Evolutionary conservation across 768 basidiomycete species (phyloP).

Genomic region (Heimioporus sp.): DNA sequence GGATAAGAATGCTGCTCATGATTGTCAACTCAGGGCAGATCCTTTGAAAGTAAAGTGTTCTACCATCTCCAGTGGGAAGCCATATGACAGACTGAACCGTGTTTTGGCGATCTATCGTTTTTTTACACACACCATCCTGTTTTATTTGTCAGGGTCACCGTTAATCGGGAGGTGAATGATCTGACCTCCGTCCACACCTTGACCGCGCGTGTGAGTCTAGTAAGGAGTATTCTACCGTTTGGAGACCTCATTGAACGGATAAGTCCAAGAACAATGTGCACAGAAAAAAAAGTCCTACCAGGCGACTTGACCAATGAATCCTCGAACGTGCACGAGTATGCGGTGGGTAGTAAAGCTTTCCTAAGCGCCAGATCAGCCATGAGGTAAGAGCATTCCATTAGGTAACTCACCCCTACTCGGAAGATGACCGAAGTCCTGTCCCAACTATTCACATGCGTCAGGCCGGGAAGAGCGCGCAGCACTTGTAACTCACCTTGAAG

Average conservation of each 20-base stretch:
- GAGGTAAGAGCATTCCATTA: constrained; percentile 5
- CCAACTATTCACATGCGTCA: constrained; percentile 36
- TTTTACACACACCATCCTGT: constrained; percentile 50
- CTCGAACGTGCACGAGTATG: constrained; percentile 48
- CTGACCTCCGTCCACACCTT: constrained; percentile 53
- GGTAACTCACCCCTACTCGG: constrained; percentile 42
- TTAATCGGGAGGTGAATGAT: constrained; percentile 1
- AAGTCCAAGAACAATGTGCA: neutral
- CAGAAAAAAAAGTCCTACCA: constrained; percentile 33
- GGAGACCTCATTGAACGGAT: constrained; percentile 41
- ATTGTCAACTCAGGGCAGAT: constrained; percentile 12
- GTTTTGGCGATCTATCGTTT: constrained; percentile 47
- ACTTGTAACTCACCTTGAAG: constrained; percentile 40
- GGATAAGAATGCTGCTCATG: constrained; percentile 45
- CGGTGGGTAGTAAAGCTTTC: constrained; percentile 44
- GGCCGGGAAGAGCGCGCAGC: neutral
- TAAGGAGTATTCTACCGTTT: constrained; percentile 42
- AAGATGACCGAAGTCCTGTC: constrained; percentile 52
- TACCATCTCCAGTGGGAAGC: constrained; percentile 50
- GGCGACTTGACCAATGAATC: constrained; percentile 54
- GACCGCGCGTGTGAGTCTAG: constrained; percentile 46
- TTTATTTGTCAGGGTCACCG: constrained; percentile 4
- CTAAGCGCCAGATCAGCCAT: constrained; percentile 26
- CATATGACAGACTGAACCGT: constrained; percentile 51
- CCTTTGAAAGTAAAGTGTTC: constrained; percentile 3